Conservation (phyloP, 768 basidiomycete genomes). For the Xerocomus spinulosus region DNA sequence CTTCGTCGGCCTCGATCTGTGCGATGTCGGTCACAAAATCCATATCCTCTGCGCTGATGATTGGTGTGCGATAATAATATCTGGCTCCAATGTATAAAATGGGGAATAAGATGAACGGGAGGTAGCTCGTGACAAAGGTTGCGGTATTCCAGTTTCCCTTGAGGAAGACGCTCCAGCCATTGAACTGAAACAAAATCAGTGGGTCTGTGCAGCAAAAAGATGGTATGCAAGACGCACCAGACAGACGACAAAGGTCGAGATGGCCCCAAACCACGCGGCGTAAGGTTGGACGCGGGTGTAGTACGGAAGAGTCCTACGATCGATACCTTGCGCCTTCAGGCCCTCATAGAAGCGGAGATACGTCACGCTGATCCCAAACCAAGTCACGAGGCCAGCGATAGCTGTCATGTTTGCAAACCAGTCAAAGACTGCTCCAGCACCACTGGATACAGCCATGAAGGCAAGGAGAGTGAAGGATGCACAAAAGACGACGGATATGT, state of each 20-base stretch:
- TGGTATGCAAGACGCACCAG: conserved; percentile 44
- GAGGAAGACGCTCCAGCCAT: conserved; percentile 50
- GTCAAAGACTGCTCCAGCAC: conserved; percentile 69
- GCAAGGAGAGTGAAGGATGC: conserved; percentile 65
- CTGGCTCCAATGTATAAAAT: conserved; percentile 62
- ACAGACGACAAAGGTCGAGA: conserved; percentile 44
- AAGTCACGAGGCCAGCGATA: conserved; percentile 66
- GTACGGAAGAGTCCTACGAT: conserved; percentile 70
- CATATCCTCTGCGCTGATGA: conserved; percentile 56
- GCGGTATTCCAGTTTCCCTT: conserved; percentile 49
- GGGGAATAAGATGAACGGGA: conserved; percentile 70
- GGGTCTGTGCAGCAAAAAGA: conserved; percentile 4
- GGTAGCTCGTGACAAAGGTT: conserved; percentile 80
- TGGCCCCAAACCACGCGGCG: conserved; percentile 53
- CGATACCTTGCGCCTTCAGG: conserved; percentile 72
- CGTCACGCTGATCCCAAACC: conserved; percentile 73
- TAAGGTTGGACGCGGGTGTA: conserved; percentile 62
- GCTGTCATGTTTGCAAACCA: conserved; percentile 82
- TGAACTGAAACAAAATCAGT: conserved; percentile 42
- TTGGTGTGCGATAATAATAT: conserved; percentile 34
- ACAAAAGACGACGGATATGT: conserved; percentile 64
- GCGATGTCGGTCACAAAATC: conserved; percentile 74
- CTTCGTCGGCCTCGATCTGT: conserved; percentile 65
- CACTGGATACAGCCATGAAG: conserved; percentile 70
- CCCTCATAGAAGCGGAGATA: conserved; percentile 86